Percentiles rank a stretch among this genome's conserved stretches.
phyloP scores from a whole-genome alignment of 208 protist genomes.

The Porcisia hertigi region DNA sequence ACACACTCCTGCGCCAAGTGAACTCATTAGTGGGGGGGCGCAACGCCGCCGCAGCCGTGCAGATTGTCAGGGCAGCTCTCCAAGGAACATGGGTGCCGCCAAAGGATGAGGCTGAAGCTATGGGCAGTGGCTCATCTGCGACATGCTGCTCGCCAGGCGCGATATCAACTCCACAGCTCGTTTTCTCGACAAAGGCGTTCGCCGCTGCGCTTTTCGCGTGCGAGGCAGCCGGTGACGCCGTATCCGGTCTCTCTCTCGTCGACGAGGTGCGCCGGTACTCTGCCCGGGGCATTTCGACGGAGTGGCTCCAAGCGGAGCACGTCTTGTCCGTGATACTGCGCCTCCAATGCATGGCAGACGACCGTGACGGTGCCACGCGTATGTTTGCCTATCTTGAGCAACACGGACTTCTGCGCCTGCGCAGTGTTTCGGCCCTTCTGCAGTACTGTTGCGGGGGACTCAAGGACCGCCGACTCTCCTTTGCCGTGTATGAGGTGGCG shows the following conservation, averaged over 20 bases:
- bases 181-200: conserved; percentile 38
- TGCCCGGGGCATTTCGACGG: conserved; percentile 2
- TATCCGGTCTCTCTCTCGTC: conserved; percentile 48
- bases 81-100: conserved; percentile 5
- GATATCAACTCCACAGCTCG: not conserved
- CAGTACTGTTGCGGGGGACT: conserved; percentile 39
- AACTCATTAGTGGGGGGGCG: conserved; percentile 29
- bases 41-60: conserved; percentile 27
- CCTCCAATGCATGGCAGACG: conserved; percentile 55
- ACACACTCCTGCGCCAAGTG: conserved; percentile 19
- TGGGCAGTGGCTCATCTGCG: not conserved
- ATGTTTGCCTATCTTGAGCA: conserved; percentile 64
- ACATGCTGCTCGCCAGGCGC: not conserved
- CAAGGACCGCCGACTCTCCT: conserved; percentile 29
- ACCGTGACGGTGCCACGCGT: conserved; percentile 44
- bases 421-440: conserved; percentile 61
- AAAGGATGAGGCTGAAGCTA: not conserved
- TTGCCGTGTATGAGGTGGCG: conserved; percentile 49
- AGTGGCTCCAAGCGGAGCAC: conserved; percentile 55
- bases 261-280: conserved; percentile 32
- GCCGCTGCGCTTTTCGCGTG: conserved; percentile 59
- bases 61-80: conserved; percentile 14
- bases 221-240: conserved; percentile 31
- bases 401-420: conserved; percentile 43
- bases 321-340: conserved; percentile 63